Evolutionary conservation across 1,139 yeast genomes (phyloP).

Genomic region (Wickerhamomyces sp.): DNA sequence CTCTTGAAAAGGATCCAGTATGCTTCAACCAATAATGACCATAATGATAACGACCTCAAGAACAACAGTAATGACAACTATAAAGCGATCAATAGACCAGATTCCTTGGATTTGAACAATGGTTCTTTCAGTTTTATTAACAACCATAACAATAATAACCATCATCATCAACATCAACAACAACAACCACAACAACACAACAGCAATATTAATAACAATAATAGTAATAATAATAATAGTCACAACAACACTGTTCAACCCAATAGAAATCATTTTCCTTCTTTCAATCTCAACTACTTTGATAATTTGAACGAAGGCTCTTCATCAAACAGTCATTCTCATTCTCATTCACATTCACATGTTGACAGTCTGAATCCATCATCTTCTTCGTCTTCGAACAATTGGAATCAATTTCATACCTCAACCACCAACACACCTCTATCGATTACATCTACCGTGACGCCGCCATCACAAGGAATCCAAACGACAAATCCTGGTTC

Average conservation of each 20-base stretch:
- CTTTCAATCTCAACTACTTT: conserved; percentile 21
- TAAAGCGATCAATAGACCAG: no score
- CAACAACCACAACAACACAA: no score
- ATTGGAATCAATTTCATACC: neutral
- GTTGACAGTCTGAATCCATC: no score
- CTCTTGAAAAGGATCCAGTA: conserved; percentile 24
- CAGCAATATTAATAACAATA: neutral
- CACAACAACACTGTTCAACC: conserved; percentile 7
- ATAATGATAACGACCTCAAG: neutral
- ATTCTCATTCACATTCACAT: no score
- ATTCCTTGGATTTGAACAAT: no score
- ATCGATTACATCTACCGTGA: conserved; percentile 1
- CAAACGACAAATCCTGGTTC: neutral
- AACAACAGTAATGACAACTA: neutral
- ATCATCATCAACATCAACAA: no score
- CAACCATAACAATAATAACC: no score
- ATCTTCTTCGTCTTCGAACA: neutral
- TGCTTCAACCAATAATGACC: conserved; percentile 9
- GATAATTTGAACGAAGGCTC: conserved; percentile 10
- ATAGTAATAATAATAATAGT: neutral
- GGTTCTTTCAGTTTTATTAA: neutral
- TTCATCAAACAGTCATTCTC: no score
- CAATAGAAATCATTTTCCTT: conserved; percentile 18
- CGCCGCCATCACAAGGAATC: conserved; percentile 2
- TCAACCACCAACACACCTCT: conserved; percentile 3